Evolutionary conservation across 2,329 filamentous ascomycete genomes (phyloP).

Genomic region (Chrysosporium queenslandicum): DNA sequence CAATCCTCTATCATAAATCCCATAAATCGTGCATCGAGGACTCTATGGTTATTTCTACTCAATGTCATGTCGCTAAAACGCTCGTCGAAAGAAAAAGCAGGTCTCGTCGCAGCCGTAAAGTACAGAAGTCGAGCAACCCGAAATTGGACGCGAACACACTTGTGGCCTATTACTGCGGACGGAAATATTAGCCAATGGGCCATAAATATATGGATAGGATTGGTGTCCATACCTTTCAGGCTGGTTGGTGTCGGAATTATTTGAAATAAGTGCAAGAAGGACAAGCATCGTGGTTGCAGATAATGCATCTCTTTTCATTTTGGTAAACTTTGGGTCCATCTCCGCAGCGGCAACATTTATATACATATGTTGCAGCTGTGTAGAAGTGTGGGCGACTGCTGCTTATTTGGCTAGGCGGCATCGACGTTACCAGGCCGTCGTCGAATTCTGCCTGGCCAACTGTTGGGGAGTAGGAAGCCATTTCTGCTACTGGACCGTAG

Average conservation of each 20-base stretch:
- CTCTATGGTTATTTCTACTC: not conserved
- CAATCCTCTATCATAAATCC: not conserved
- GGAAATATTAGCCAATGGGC: not conserved
- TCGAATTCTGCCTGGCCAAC: not conserved
- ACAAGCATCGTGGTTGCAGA: conserved; percentile 28
- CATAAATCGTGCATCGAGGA: not conserved
- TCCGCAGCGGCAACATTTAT: conserved; percentile 32
- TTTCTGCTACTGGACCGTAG: not conserved
- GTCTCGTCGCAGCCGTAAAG: not conserved
- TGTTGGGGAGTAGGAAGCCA: conserved; percentile 1
- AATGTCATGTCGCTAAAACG: conserved; percentile 6
- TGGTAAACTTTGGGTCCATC: conserved; percentile 34
- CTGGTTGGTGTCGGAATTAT: conserved; percentile 5
- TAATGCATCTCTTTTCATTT: conserved; percentile 26
- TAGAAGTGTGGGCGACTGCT: not conserved
- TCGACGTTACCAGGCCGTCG: not conserved
- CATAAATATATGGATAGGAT: not conserved
- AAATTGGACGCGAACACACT: not conserved
- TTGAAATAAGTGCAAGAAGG: conserved; percentile 25
- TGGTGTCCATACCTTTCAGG: not conserved
- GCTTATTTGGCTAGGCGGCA: not conserved
- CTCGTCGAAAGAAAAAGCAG: conserved; percentile 5
- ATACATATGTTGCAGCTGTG: conserved; percentile 23
- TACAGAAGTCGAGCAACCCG: not conserved
- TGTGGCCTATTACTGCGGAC: not conserved